Percentiles rank a stretch among this genome's conserved stretches.
phyloP scores from a whole-genome alignment of 805 yeast species.

The Cyberlindnera euphorbiiphila region DNA sequence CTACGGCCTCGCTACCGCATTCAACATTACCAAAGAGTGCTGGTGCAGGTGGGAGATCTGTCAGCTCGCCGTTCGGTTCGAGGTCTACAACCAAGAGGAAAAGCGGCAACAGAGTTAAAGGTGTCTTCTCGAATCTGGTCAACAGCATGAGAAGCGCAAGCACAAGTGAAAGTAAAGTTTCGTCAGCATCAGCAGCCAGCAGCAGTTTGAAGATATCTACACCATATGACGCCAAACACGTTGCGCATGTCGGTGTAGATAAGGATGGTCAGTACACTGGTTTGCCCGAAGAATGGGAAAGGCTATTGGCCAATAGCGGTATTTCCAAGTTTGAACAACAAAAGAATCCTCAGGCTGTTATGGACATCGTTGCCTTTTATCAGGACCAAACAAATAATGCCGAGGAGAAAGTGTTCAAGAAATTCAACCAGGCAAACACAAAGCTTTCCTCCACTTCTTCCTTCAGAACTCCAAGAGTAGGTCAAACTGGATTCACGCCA shows the following conservation, averaged over 20 bases:
- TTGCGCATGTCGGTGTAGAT: constrained; percentile 92
- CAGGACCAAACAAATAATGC: constrained; percentile 50
- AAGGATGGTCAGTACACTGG: constrained; percentile 85
- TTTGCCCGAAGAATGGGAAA: constrained; percentile 90
- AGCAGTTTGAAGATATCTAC: constrained; percentile 62
- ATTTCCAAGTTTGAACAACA: constrained; percentile 85
- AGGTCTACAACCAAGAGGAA: constrained; percentile 28
- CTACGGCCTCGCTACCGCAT: constrained; percentile 16
- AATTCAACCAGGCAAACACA: constrained; percentile 31
- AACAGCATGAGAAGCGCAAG: constrained; percentile 42
- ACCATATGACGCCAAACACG: constrained; percentile 86
- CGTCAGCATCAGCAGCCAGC: constrained; percentile 17
- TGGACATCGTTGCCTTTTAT: constrained; percentile 85
- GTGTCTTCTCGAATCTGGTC: constrained; percentile 50
- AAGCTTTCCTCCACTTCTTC: constrained; percentile 30
- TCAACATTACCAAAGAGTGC: constrained; percentile 13
- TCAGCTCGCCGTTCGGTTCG: constrained; percentile 24
- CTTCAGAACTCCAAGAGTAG: constrained; percentile 31
- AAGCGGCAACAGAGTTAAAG: constrained; percentile 52
- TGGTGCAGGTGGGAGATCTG: constrained; percentile 20
- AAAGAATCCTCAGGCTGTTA: constrained; percentile 90
- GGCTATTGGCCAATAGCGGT: constrained; percentile 76
- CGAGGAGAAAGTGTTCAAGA: constrained; percentile 38
- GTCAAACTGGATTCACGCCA: constrained; percentile 23
- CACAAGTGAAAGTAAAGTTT: constrained; percentile 15